These are phyloP conservation scores for Trametes punicea DNA, from an alignment of 768 basidiomycete genomes.

Conservation along the genomic window DNA sequence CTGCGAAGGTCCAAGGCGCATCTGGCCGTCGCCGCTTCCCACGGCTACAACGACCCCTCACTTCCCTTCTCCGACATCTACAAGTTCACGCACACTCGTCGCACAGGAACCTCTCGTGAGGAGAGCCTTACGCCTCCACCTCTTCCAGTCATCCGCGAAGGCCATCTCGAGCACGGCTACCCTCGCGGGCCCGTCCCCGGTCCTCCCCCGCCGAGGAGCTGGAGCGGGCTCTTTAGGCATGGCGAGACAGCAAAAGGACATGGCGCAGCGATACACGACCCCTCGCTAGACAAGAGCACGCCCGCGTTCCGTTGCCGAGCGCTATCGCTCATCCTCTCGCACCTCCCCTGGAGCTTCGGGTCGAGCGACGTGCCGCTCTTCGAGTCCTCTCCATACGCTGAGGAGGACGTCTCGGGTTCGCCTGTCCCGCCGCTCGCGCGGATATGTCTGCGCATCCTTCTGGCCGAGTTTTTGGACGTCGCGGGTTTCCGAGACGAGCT, in stretches of 20 bases:
- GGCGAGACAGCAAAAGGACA: slow-evolving; percentile 24
- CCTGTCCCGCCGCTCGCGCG: slow-evolving; percentile 49
- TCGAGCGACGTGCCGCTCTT: slow-evolving; percentile 17
- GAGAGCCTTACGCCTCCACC: slow-evolving; percentile 12
- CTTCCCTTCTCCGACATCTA: slow-evolving; percentile 43
- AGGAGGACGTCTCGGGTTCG: background rate
- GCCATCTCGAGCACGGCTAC: slow-evolving; percentile 20
- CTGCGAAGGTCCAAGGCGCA: slow-evolving; percentile 30
- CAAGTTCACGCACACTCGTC: slow-evolving; percentile 1
- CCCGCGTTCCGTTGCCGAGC: slow-evolving; percentile 51
- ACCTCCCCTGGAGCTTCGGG: slow-evolving; percentile 21
- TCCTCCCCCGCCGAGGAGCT: slow-evolving; percentile 48
- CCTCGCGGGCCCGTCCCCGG: slow-evolving; percentile 27
- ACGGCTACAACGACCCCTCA: slow-evolving; percentile 40
- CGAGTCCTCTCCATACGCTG: background rate
- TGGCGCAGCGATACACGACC: background rate
- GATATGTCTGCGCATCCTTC: slow-evolving; percentile 53
- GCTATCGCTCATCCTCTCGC: slow-evolving; percentile 48
- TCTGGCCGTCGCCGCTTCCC: slow-evolving; percentile 2
- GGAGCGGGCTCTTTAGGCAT: slow-evolving; percentile 37
- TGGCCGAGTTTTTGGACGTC: slow-evolving; percentile 30
- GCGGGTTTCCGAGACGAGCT: slow-evolving; percentile 45
- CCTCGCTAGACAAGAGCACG: slow-evolving; percentile 21
- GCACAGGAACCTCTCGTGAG: background rate
- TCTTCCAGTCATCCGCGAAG: slow-evolving; percentile 16